Conservation (phyloP, 768 basidiomycete genomes). For the Vishniacozyma victoriae region DNA sequence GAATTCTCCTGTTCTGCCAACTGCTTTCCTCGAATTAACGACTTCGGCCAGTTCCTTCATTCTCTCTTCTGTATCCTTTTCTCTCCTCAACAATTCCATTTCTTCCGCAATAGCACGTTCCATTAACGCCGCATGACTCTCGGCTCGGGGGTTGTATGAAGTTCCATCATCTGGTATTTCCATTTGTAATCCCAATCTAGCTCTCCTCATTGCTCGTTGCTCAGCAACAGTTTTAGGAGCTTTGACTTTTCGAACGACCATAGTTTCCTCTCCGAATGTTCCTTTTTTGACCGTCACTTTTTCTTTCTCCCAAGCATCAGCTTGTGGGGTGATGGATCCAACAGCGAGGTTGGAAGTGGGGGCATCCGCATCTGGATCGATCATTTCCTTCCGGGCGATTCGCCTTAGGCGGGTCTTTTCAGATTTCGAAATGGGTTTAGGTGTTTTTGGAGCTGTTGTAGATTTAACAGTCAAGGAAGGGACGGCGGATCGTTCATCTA, state of each 20-base stretch:
- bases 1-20: conserved; percentile 42
- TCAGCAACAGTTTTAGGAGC: conserved; percentile 13
- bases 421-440: conserved; percentile 53
- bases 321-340: background rate
- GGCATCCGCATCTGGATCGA: conserved; percentile 15
- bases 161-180: conserved; percentile 68
- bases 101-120: conserved; percentile 63
- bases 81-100: conserved; percentile 55
- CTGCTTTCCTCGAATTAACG: conserved; percentile 15
- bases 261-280: conserved; percentile 28
- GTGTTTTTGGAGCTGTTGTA: conserved; percentile 33
- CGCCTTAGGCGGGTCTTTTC: conserved; percentile 71
- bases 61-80: conserved; percentile 54
- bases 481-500: conserved; percentile 78
- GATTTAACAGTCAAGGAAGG: conserved; percentile 65
- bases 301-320: conserved; percentile 54
- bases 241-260: conserved; percentile 40
- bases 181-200: conserved; percentile 8
- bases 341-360: background rate
- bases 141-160: conserved; percentile 79
- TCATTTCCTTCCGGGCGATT: conserved; percentile 52
- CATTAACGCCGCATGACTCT: conserved; percentile 67
- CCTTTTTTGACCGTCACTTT: conserved; percentile 45
- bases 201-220: conserved; percentile 21
- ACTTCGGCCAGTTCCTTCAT: conserved; percentile 59